These are phyloP conservation scores for Quercus berberidifolia DNA, from an alignment of 306 rosid species.

Conservation along the genomic window DNA sequence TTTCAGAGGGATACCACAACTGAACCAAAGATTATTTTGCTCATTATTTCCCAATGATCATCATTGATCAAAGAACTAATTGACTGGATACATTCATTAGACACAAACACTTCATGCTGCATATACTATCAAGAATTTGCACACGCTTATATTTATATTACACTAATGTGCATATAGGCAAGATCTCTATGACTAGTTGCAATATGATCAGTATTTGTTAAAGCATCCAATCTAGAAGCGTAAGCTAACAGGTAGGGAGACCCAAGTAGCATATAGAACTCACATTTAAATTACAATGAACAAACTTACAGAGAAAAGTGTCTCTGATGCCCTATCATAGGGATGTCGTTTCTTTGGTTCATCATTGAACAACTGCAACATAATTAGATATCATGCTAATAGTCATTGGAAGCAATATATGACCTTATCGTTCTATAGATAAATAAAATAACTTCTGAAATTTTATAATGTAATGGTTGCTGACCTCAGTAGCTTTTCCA, in stretches of 20 bases:
- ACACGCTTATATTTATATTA: neutral
- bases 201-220: neutral
- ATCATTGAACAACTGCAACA: constrained; percentile 23
- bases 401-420: neutral
- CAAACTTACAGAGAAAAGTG: constrained; percentile 35
- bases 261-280: neutral
- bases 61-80: neutral
- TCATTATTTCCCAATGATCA: neutral
- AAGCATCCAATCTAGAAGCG: neutral
- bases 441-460: neutral
- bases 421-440: neutral
- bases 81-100: neutral
- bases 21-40: neutral
- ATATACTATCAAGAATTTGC: neutral
- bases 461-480: neutral
- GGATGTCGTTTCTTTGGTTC: constrained; percentile 29
- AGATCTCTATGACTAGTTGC: neutral
- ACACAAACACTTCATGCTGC: neutral
- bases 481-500: constrained; percentile 35
- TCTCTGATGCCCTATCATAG: constrained; percentile 27
- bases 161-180: neutral
- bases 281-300: neutral
- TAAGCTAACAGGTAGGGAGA: neutral
- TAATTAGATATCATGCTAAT: neutral
- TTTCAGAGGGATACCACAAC: neutral